Evolutionary conservation across 371 early-diverging fungal genomes (phyloP).

Genomic region (Syncephalastrum racemosum): DNA sequence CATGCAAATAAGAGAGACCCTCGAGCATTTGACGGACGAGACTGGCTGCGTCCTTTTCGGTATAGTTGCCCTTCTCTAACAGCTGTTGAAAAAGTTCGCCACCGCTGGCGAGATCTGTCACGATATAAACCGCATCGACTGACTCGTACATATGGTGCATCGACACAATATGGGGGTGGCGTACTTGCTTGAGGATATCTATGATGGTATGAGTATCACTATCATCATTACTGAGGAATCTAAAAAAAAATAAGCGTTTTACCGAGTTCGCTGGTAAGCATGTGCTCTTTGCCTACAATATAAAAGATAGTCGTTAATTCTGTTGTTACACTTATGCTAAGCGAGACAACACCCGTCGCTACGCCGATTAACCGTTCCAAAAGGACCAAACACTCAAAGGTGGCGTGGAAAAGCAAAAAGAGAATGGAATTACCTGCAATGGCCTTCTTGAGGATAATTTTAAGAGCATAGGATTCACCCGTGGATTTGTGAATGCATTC

Average conservation of each 20-base stretch:
- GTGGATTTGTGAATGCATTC: conserved; percentile 58
- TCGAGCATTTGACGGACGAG: conserved; percentile 72
- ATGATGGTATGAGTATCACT: not conserved
- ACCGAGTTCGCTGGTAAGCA: conserved; percentile 83
- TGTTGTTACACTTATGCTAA: not conserved
- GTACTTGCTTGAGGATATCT: conserved; percentile 75
- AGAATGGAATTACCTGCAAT: conserved; percentile 40
- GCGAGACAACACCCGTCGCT: not conserved
- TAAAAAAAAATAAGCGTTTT: not conserved
- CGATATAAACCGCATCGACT: conserved; percentile 76
- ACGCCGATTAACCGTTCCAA: conserved; percentile 6
- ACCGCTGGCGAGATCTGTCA: conserved; percentile 84
- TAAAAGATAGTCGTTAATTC: not conserved
- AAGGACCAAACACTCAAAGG: not conserved
- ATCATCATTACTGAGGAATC: not conserved
- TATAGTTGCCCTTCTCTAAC: conserved; percentile 73
- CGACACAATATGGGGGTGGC: conserved; percentile 80
- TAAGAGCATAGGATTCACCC: conserved; percentile 70
- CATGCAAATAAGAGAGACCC: conserved; percentile 81
- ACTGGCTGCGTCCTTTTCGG: conserved; percentile 72
- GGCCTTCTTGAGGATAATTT: conserved; percentile 76
- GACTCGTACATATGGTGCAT: conserved; percentile 80
- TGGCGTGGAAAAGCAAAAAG: not conserved
- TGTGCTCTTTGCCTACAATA: conserved; percentile 67
- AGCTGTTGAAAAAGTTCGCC: conserved; percentile 88